Percentiles rank a stretch among this genome's conserved stretches.
phyloP scores from a whole-genome alignment of 2,329 filamentous ascomycete species.

The Fusarium mangiferae region DNA sequence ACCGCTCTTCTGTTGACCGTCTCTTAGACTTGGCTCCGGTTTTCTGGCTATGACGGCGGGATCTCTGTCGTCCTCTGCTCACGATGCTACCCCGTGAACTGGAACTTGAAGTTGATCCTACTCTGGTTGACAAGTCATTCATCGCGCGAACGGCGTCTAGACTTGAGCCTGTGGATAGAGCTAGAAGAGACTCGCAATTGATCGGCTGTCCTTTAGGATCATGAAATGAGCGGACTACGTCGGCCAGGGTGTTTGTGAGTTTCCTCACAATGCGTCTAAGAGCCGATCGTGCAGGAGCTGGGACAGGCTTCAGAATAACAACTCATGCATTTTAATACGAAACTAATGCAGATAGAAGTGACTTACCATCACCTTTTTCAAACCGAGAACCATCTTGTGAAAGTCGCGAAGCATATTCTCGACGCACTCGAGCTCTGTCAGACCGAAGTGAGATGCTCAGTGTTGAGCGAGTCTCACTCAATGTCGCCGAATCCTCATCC shows the following conservation, averaged over 20 bases:
- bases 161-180: slow-evolving; percentile 59
- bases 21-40: slow-evolving; percentile 11
- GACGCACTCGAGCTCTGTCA: slow-evolving; percentile 54
- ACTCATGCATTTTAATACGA: slow-evolving; percentile 13
- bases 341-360: slow-evolving; percentile 1
- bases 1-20: slow-evolving; percentile 8
- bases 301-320: slow-evolving; percentile 19
- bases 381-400: slow-evolving; percentile 55
- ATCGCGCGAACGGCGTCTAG: slow-evolving; percentile 61
- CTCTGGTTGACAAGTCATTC: slow-evolving; percentile 55
- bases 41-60: slow-evolving; percentile 20
- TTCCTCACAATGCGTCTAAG: slow-evolving; percentile 55
- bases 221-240: slow-evolving; percentile 50
- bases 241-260: slow-evolving; percentile 55
- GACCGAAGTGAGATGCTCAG: slow-evolving; percentile 52
- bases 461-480: slow-evolving; percentile 36
- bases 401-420: slow-evolving; percentile 55
- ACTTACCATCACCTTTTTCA: slow-evolving; percentile 61
- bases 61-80: slow-evolving; percentile 32
- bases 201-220: slow-evolving; percentile 47
- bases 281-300: slow-evolving; percentile 53
- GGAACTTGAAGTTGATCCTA: slow-evolving; percentile 29
- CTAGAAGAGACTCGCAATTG: slow-evolving; percentile 59
- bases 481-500: slow-evolving; percentile 30
- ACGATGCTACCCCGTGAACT: slow-evolving; percentile 27